A percentile compares a stretch with the other conserved stretches of the same genome.
These are phyloP conservation scores for Cladophialophora bantiana DNA, from an alignment of 2,329 filamentous ascomycete genomes.

Conservation along the genomic window DNA sequence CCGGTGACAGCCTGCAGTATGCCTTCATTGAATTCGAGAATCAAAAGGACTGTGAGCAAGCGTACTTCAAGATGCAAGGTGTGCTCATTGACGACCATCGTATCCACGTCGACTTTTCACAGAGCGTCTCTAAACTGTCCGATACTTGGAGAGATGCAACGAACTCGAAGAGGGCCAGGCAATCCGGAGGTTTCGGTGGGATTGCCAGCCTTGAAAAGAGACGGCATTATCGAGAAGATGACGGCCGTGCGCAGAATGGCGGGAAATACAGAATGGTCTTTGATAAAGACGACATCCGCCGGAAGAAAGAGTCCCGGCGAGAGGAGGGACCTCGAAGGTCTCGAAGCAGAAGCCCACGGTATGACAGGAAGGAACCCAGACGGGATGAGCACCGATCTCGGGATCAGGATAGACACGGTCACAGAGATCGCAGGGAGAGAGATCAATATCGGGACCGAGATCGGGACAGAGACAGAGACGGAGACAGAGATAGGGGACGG, in stretches of 20 bases:
- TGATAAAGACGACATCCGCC: conserved; percentile 70
- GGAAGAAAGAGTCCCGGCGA: conserved; percentile 18
- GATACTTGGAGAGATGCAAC: conserved; percentile 87
- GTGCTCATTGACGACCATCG: conserved; percentile 96
- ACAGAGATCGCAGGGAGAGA: conserved; percentile 40
- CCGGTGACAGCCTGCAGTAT: conserved; percentile 94
- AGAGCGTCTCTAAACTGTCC: conserved; percentile 86
- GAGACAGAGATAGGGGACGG: conserved; percentile 39
- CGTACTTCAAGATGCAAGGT: conserved; percentile 98
- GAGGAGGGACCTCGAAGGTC: conserved; percentile 40
- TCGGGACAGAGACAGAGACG: conserved; percentile 51
- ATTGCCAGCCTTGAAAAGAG: conserved; percentile 87
- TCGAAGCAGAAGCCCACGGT: conserved; percentile 54
- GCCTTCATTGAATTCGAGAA: conserved; percentile 97
- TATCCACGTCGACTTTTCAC: conserved; percentile 98
- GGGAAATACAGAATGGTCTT: conserved; percentile 80
- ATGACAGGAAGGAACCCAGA: conserved; percentile 38
- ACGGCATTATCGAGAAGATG: conserved; percentile 81
- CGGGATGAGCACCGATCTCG: conserved; percentile 13
- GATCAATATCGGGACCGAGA: conserved; percentile 46
- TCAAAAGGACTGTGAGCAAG: conserved; percentile 89
- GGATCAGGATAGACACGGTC: conserved; percentile 40
- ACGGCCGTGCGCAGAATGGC: conserved; percentile 53
- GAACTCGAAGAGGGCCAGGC: conserved; percentile 75
- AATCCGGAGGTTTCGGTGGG: conserved; percentile 84